phyloP scores from a whole-genome alignment of 2,329 filamentous ascomycete genomes.

The Geoglossum cookeanum region DNA sequence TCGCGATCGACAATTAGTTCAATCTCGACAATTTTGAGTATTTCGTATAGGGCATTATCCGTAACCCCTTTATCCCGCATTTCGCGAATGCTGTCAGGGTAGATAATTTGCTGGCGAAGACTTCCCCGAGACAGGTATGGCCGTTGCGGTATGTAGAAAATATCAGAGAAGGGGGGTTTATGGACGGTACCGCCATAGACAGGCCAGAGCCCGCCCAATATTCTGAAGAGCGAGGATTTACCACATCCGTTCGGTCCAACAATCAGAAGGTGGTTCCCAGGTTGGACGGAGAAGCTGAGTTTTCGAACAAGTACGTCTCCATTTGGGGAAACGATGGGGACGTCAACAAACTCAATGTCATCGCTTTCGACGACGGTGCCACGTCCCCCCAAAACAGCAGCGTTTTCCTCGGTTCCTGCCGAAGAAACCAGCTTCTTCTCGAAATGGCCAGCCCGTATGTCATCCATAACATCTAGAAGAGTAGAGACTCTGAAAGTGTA shows the following conservation, averaged over 20 bases:
- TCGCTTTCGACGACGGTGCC: slow-evolving; percentile 66
- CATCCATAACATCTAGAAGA: slow-evolving; percentile 82
- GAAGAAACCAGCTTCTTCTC: slow-evolving; percentile 94
- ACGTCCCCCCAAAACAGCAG: slow-evolving; percentile 61
- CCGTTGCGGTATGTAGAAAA: slow-evolving; percentile 95
- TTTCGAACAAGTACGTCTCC: slow-evolving; percentile 78
- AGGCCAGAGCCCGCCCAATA: slow-evolving; percentile 89
- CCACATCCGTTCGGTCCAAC: slow-evolving; percentile 95
- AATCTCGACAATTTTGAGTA: slow-evolving; percentile 65
- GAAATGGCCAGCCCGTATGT: slow-evolving; percentile 75
- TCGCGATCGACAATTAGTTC: slow-evolving; percentile 64
- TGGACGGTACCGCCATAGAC: slow-evolving; percentile 88
- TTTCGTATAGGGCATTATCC: slow-evolving; percentile 58
- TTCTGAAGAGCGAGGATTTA: slow-evolving; percentile 90
- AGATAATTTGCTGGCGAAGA: slow-evolving; percentile 91
- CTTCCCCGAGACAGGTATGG: slow-evolving; percentile 84
- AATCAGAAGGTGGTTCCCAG: slow-evolving; percentile 80
- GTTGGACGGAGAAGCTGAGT: slow-evolving; percentile 70
- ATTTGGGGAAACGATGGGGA: slow-evolving; percentile 93
- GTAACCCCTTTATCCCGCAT: slow-evolving; percentile 74
- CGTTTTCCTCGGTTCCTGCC: slow-evolving; percentile 62
- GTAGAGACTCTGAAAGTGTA: slow-evolving; percentile 87
- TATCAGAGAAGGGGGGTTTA: slow-evolving; percentile 79
- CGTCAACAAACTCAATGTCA: slow-evolving; percentile 68
- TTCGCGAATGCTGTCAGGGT: slow-evolving; percentile 72